Evolutionary conservation across 148 eudicot genomes (phyloP).

Genomic region (Fagopyrum esculentum): DNA sequence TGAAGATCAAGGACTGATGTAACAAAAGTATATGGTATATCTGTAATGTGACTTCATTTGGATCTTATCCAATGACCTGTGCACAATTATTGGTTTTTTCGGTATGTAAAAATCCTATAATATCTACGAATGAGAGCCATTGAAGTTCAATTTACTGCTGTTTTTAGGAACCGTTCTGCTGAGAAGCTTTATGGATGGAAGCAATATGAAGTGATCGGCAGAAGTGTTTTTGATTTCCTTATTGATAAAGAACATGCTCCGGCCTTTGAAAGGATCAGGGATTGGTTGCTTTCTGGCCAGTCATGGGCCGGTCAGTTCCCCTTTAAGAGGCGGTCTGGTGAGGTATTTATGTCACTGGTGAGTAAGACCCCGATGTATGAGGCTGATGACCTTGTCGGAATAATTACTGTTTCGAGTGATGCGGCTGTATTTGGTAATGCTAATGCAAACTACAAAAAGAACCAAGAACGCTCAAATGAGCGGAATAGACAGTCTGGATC

Average conservation of each 20-base stretch:
- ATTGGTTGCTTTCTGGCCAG: slow-evolving; percentile 40
- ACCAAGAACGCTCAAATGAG: slow-evolving; percentile 24
- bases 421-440: slow-evolving; percentile 44
- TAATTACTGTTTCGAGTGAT: slow-evolving; percentile 84
- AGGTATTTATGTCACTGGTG: slow-evolving; percentile 64
- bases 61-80: not conserved
- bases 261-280: slow-evolving; percentile 31
- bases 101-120: not conserved
- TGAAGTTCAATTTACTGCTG: not conserved
- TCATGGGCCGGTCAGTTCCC: slow-evolving; percentile 93
- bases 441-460: slow-evolving; percentile 21
- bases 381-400: slow-evolving; percentile 72
- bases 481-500: slow-evolving; percentile 27
- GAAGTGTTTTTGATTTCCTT: slow-evolving; percentile 35
- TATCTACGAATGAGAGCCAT: not conserved
- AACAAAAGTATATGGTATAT: not conserved
- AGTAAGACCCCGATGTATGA: slow-evolving; percentile 67
- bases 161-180: slow-evolving; percentile 65
- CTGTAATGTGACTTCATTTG: not conserved
- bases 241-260: slow-evolving; percentile 40
- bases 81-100: not conserved
- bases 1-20: too few species aligned
- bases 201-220: slow-evolving; percentile 60
- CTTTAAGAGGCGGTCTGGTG: slow-evolving; percentile 58
- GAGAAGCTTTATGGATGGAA: slow-evolving; percentile 77